Conservation (phyloP, 2,329 filamentous ascomycete genomes). For the Neopestalotiopsis sp. region DNA sequence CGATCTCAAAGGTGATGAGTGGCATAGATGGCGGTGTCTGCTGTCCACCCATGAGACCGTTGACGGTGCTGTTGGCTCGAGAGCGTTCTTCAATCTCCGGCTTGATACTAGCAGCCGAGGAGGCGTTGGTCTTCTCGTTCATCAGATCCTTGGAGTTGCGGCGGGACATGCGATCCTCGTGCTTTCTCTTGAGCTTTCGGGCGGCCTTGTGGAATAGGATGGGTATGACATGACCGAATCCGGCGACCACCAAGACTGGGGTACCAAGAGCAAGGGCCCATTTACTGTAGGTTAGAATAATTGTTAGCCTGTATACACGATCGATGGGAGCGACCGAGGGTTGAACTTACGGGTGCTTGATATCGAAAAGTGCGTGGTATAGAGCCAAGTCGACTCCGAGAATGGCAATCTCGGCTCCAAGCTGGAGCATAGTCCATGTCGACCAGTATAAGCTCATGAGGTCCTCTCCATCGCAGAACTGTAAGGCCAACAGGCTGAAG, state of each 20-base stretch:
- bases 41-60: not conserved
- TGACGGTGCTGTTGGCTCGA: constrained; percentile 4
- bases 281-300: constrained; percentile 19
- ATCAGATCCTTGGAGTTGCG: constrained; percentile 1
- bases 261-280: constrained; percentile 66
- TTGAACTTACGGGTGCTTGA: constrained; percentile 54
- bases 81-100: constrained; percentile 8
- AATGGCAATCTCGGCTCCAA: constrained; percentile 63
- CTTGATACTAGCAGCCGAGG: constrained; percentile 7
- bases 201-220: constrained; percentile 15
- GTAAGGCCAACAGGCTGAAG: constrained; percentile 56
- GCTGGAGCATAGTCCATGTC: constrained; percentile 64
- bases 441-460: constrained; percentile 66
- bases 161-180: constrained; percentile 17
- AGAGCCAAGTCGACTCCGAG: constrained; percentile 59
- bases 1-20: constrained; percentile 19
- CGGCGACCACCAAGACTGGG: constrained; percentile 63
- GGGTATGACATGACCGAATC: constrained; percentile 53
- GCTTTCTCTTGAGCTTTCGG: constrained; percentile 24
- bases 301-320: not conserved
- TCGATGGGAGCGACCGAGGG: not conserved
- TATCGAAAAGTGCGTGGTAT: constrained; percentile 52
- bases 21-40: not conserved
- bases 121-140: constrained; percentile 17
- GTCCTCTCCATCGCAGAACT: constrained; percentile 66